phyloP scores from a whole-genome alignment of 1,284 basidiomycete genomes.

The Austropuccinia psidii region DNA sequence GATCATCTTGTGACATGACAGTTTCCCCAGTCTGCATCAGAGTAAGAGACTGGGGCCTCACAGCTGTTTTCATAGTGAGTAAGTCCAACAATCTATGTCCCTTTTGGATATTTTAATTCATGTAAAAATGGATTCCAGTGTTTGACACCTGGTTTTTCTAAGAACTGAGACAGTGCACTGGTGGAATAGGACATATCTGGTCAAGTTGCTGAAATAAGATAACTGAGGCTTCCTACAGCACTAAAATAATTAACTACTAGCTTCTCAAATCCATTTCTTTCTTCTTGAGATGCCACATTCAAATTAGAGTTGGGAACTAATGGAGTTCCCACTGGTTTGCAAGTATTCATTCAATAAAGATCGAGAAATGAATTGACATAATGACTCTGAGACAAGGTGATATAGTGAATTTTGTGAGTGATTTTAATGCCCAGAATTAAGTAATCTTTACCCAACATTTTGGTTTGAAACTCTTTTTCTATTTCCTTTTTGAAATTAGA shows the following conservation, averaged over 20 bases:
- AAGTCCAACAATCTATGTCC: neutral
- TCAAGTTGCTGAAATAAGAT: neutral
- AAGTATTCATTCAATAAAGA: neutral
- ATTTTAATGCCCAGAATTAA: neutral
- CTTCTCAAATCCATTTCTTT: neutral
- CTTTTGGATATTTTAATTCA: neutral
- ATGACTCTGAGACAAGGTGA: neutral
- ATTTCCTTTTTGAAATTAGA: neutral
- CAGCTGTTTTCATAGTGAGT: neutral
- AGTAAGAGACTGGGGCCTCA: neutral
- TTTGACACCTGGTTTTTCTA: neutral
- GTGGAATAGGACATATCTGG: neutral
- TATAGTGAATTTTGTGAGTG: neutral
- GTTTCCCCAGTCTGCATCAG: slow-evolving; percentile 11
- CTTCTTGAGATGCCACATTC: neutral
- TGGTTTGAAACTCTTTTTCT: neutral
- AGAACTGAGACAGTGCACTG: neutral
- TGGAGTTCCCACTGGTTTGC: neutral
- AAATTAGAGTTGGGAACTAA: neutral
- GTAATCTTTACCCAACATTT: neutral
- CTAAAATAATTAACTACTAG: neutral
- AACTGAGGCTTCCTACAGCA: neutral
- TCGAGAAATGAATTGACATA: neutral
- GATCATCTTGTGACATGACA: neutral
- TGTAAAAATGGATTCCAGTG: neutral